Conservation (phyloP, 345 rosid species). For the Erysimum cheiranthoides region DNA sequence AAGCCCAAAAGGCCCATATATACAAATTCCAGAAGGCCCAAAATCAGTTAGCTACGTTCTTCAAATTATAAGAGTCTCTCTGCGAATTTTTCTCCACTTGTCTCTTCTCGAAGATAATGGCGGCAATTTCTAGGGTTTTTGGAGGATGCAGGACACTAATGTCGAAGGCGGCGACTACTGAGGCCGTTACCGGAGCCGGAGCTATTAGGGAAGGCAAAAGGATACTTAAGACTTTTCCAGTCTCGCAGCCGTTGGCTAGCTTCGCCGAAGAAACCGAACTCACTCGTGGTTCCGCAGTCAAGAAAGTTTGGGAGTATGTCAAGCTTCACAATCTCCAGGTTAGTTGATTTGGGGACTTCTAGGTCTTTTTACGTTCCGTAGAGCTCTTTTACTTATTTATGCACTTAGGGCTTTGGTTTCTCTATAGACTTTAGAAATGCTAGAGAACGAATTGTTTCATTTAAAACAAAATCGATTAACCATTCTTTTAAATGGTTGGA, state of each 20-base stretch:
- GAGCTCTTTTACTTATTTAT: background rate
- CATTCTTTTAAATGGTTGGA: background rate
- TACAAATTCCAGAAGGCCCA: background rate
- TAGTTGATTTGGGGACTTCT: background rate
- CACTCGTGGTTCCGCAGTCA: slow-evolving; percentile 54
- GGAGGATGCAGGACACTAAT: slow-evolving; percentile 42
- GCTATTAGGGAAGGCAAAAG: slow-evolving; percentile 12
- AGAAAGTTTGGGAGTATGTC: slow-evolving; percentile 59
- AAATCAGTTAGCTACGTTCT: background rate
- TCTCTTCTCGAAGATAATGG: slow-evolving; percentile 1
- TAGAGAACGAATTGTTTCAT: background rate
- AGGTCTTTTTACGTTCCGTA: background rate
- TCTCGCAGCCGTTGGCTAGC: slow-evolving; percentile 37
- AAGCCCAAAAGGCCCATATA: slow-evolving; percentile 11
- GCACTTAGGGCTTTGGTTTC: background rate
- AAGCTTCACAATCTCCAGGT: slow-evolving; percentile 63
- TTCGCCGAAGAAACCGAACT: slow-evolving; percentile 55
- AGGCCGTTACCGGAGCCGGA: slow-evolving; percentile 15
- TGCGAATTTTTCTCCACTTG: background rate
- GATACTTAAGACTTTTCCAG: slow-evolving; percentile 27
- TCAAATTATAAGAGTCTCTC: background rate
- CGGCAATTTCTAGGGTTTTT: slow-evolving; percentile 44
- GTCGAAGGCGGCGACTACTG: slow-evolving; percentile 33
- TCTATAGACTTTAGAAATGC: background rate
- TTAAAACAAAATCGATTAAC: background rate